These are phyloP conservation scores for Cercospora janseana DNA, from an alignment of 2,329 filamentous ascomycete genomes.

Conservation along the genomic window DNA sequence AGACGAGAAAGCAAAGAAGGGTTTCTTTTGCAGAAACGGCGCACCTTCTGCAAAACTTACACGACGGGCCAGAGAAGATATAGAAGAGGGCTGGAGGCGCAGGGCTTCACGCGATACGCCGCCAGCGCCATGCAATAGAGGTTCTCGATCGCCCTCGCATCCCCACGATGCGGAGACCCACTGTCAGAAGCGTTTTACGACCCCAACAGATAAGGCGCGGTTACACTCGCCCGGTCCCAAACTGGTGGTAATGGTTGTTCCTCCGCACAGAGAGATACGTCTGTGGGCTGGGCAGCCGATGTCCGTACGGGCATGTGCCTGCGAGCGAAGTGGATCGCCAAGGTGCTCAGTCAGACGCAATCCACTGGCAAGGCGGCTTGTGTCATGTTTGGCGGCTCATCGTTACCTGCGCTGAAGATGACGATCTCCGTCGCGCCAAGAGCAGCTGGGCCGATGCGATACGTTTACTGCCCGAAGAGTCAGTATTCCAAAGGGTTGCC, in stretches of 20 bases:
- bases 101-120: slow-evolving; percentile 10
- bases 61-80: slow-evolving; percentile 13
- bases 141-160: slow-evolving; percentile 16
- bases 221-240: slow-evolving; percentile 15
- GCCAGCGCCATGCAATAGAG: slow-evolving; percentile 18
- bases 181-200: slow-evolving; percentile 6
- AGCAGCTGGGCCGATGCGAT: slow-evolving; percentile 10
- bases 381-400: slow-evolving; percentile 14
- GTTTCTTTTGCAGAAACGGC: slow-evolving; percentile 1
- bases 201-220: slow-evolving; percentile 15
- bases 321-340: slow-evolving; percentile 23
- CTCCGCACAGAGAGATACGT: slow-evolving; percentile 7
- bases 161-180: slow-evolving; percentile 16
- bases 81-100: slow-evolving; percentile 9
- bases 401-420: slow-evolving; percentile 15
- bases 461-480: slow-evolving; percentile 20
- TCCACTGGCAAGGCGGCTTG: slow-evolving; percentile 18
- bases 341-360: slow-evolving; percentile 23
- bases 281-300: slow-evolving; percentile 10
- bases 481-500: too few relatives aligned
- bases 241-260: slow-evolving; percentile 9
- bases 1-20: slow-evolving; percentile 4
- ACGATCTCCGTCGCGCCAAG: slow-evolving; percentile 23
- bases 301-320: slow-evolving; percentile 23
- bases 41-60: slow-evolving; percentile 16